Evolutionary conservation across 2,329 filamentous ascomycete species (phyloP).

Genomic region (Pseudogymnoascus sp.): DNA sequence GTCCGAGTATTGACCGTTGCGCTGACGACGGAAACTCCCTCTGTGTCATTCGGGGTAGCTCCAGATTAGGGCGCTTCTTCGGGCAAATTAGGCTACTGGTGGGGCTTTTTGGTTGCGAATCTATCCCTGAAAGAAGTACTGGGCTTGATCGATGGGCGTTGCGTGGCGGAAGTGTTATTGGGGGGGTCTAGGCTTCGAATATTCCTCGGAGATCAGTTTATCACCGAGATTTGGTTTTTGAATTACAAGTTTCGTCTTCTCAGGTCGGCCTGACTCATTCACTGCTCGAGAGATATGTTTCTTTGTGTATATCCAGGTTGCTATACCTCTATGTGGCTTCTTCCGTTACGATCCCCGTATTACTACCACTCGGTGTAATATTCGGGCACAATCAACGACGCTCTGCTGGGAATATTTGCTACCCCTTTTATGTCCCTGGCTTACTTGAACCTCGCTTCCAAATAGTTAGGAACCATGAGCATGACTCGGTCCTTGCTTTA

Average conservation of each 20-base stretch:
- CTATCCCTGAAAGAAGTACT: not conserved
- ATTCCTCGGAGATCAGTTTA: not conserved
- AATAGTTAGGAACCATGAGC: not conserved
- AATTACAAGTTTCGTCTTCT: not conserved
- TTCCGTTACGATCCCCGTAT: not conserved
- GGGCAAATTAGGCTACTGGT: not conserved
- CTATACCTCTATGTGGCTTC: not conserved
- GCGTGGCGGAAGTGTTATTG: not conserved
- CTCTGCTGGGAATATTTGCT: not conserved
- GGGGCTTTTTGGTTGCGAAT: not conserved
- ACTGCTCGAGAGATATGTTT: not conserved
- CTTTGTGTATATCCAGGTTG: not conserved
- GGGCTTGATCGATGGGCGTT: not conserved
- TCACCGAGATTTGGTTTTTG: not conserved
- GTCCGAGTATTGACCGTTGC: conserved; percentile 6
- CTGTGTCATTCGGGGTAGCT: not conserved
- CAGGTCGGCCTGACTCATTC: not conserved
- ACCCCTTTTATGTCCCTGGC: not conserved
- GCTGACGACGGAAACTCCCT: conserved; percentile 3
- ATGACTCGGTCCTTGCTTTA: not conserved
- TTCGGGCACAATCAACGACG: not conserved
- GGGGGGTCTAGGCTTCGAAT: not conserved
- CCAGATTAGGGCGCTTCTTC: not conserved
- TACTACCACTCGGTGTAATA: not conserved
- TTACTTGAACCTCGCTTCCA: not conserved